phyloP scores from a whole-genome alignment of 164 flowering plant species.

The Aristolochia contorta region DNA sequence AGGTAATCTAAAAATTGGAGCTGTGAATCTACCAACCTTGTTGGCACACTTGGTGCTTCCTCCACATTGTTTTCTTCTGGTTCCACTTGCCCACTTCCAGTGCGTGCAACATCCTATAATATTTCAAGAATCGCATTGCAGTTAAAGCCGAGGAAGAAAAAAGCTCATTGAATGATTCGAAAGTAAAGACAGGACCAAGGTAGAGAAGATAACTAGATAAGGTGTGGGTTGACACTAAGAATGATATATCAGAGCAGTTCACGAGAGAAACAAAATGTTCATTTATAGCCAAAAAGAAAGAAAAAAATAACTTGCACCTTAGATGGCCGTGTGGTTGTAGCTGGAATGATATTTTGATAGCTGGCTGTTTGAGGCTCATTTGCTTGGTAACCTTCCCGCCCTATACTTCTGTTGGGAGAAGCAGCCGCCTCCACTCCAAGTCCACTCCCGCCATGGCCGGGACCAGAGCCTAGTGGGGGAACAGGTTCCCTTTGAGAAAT shows the following conservation, averaged over 20 bases:
- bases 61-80: constrained; percentile 50
- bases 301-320: constrained; percentile 31
- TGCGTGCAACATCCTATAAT: constrained; percentile 40
- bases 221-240: no score
- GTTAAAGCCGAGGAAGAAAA: no score
- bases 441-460: constrained; percentile 25
- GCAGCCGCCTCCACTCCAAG: constrained; percentile 22
- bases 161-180: no score
- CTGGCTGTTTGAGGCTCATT: constrained; percentile 24
- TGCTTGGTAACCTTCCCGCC: constrained; percentile 32
- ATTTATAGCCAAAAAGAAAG: not conserved
- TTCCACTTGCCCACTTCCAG: constrained; percentile 30
- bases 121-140: not conserved
- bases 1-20: not conserved
- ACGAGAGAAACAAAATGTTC: not conserved
- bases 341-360: constrained; percentile 31
- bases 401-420: constrained; percentile 30
- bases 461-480: constrained; percentile 21
- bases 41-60: constrained; percentile 40
- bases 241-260: no score
- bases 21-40: constrained; percentile 32
- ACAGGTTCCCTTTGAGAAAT: constrained; percentile 40
- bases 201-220: no score
- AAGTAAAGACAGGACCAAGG: no score
- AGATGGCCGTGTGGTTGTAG: constrained; percentile 22